Evolutionary conservation across 306 rosid species (phyloP).

Genomic region (Lathyrus aphaca): DNA sequence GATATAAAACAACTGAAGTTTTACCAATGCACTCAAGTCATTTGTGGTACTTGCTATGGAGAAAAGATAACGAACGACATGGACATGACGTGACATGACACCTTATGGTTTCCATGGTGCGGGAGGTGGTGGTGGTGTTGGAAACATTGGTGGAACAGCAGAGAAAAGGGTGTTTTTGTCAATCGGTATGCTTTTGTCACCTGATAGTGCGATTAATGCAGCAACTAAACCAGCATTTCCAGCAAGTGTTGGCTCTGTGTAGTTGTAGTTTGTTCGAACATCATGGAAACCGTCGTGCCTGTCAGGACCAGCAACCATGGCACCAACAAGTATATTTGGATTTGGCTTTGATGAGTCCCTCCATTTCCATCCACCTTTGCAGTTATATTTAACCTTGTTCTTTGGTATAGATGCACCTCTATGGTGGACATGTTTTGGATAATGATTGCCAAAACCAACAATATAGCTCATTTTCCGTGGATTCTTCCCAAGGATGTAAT

Average conservation of each 20-base stretch:
- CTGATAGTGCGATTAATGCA: conserved; percentile 88
- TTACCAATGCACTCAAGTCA: conserved; percentile 52
- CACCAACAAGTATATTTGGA: conserved; percentile 84
- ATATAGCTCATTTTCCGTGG: conserved; percentile 90
- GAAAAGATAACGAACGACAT: not conserved
- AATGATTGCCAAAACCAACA: conserved; percentile 82
- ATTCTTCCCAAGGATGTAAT: conserved; percentile 91
- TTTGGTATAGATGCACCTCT: conserved; percentile 95
- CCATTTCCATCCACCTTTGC: conserved; percentile 99
- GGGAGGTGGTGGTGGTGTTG: conserved; percentile 99
- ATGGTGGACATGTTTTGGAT: conserved; percentile 92
- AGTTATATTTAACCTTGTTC: conserved; percentile 82
- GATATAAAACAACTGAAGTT: conserved; percentile 34
- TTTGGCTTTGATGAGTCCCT: conserved; percentile 79
- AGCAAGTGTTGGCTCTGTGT: conserved; percentile 94
- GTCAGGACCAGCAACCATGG: conserved; percentile 99
- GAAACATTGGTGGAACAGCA: conserved; percentile 97
- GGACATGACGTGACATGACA: no score
- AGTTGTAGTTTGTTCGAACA: conserved; percentile 84
- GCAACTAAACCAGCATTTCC: conserved; percentile 97
- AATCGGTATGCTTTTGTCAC: conserved; percentile 63
- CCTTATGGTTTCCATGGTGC: conserved; percentile 95
- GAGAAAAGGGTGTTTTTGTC: conserved; percentile 94
- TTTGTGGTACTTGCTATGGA: conserved; percentile 45
- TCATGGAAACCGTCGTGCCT: conserved; percentile 88